Evolutionary conservation across 148 eudicot genomes (phyloP).

Genomic region (Camellia granthamiana): DNA sequence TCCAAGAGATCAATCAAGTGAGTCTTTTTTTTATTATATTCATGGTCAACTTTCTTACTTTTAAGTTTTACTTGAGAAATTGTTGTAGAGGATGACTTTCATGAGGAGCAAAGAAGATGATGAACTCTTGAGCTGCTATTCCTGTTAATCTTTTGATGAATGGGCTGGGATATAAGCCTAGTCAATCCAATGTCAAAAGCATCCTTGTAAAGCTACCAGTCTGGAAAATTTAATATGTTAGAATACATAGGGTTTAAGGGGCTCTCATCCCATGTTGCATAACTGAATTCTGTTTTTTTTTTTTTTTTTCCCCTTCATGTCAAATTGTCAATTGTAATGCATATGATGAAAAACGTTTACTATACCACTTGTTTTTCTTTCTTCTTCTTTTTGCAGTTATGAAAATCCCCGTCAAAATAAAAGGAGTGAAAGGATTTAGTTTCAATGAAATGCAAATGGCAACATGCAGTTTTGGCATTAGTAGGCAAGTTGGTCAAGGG

Average conservation of each 20-base stretch:
- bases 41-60: neutral
- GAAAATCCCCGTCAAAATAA: slow-evolving; percentile 11
- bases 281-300: too few relatives aligned
- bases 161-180: too few relatives aligned
- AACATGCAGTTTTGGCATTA: slow-evolving; percentile 9
- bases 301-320: too few relatives aligned
- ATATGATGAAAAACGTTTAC: too few relatives aligned
- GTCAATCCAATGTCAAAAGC: too few relatives aligned
- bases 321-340: too few relatives aligned
- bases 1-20: neutral
- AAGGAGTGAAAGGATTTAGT: slow-evolving; percentile 19
- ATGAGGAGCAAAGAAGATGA: neutral
- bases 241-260: too few relatives aligned
- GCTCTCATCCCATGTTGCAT: too few relatives aligned
- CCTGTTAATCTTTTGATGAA: too few relatives aligned
- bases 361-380: neutral
- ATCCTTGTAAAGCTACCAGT: too few relatives aligned
- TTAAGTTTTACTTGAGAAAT: neutral
- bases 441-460: slow-evolving; percentile 17
- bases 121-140: too few relatives aligned
- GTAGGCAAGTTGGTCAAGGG: slow-evolving; percentile 19
- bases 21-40: neutral
- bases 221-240: too few relatives aligned
- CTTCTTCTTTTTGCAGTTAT: slow-evolving; percentile 1
- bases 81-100: neutral